Evolutionary conservation across 2,329 filamentous ascomycete species (phyloP).

Genomic region (Fusarium cyanostomum): DNA sequence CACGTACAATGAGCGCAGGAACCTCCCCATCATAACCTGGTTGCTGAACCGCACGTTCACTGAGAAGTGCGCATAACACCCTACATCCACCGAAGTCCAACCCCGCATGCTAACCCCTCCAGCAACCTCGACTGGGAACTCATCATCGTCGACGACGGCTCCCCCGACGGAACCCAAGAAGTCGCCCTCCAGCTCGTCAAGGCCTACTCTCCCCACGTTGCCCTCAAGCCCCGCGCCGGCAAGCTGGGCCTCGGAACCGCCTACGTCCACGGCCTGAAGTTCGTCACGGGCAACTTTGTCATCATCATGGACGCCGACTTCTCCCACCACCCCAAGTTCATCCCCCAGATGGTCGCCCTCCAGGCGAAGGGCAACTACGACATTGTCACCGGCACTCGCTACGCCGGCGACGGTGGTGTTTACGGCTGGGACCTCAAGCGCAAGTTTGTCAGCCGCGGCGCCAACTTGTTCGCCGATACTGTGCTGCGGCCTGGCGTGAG

Average conservation of each 20-base stretch:
- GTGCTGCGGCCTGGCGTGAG: conserved; percentile 92
- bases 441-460: conserved; percentile 84
- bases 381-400: conserved; percentile 96
- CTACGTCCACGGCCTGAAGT: conserved; percentile 94
- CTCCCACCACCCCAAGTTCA: conserved; percentile 99
- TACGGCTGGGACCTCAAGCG: conserved; percentile 97
- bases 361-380: conserved; percentile 85
- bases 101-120: neutral
- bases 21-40: conserved; percentile 96
- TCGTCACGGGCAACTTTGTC: conserved; percentile 90
- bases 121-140: conserved; percentile 97
- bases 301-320: conserved; percentile 99
- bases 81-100: neutral
- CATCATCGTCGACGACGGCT: conserved; percentile 98
- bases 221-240: conserved; percentile 87
- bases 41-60: conserved; percentile 92
- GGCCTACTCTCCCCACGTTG: conserved; percentile 81
- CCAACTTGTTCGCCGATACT: conserved; percentile 96
- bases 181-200: conserved; percentile 90
- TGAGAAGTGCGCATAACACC: conserved; percentile 69
- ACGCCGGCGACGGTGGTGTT: conserved; percentile 88
- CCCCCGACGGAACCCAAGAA: conserved; percentile 92
- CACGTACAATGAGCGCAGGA: conserved; percentile 98
- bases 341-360: conserved; percentile 87
- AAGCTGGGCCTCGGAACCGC: conserved; percentile 98